Conservation (phyloP, 805 yeast species). For the Barnettozyma vustinii region DNA sequence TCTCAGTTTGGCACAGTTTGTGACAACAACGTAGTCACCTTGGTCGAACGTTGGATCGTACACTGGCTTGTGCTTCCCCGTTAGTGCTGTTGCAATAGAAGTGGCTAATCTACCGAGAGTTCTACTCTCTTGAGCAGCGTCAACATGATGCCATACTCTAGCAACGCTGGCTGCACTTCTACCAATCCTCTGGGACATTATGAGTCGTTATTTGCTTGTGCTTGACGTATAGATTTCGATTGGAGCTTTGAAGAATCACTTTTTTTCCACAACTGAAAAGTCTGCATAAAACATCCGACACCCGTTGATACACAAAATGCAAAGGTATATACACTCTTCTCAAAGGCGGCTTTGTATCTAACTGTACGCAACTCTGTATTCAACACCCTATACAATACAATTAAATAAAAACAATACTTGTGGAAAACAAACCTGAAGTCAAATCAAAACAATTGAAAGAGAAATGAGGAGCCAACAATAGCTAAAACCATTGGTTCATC, state of each 20-base stretch:
- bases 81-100: conserved; percentile 76
- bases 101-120: conserved; percentile 92
- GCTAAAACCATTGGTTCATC: too few species aligned
- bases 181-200: conserved; percentile 27
- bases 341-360: too few species aligned
- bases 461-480: background rate
- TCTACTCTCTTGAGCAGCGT: conserved; percentile 76
- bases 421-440: too few species aligned
- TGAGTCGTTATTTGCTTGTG: background rate
- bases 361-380: background rate
- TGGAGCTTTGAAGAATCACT: background rate
- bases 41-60: conserved; percentile 73
- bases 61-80: conserved; percentile 97
- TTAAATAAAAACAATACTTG: background rate
- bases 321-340: too few species aligned
- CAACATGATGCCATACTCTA: conserved; percentile 94
- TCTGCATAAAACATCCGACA: background rate
- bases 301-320: background rate
- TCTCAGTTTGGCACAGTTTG: conserved; percentile 78
- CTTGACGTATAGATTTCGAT: background rate
- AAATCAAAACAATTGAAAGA: background rate
- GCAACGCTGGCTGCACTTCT: conserved; percentile 69
- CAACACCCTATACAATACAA: background rate
- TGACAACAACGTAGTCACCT: conserved; percentile 96
- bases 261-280: background rate